These are phyloP conservation scores for Saturnispora dispora DNA, from an alignment of 805 yeast genomes.

Conservation along the genomic window DNA sequence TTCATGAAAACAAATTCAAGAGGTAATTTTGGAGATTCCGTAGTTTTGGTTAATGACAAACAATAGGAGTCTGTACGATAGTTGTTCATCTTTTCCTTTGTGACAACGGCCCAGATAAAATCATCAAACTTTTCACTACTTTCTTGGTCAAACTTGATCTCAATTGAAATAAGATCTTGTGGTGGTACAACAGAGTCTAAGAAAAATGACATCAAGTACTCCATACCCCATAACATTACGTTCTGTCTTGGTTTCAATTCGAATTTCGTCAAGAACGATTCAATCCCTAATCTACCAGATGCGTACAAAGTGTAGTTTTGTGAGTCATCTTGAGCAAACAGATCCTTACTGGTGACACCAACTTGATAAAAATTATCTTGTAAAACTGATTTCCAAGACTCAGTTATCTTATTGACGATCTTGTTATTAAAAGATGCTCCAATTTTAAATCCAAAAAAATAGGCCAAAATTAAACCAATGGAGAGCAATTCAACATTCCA, in stretches of 20 bases:
- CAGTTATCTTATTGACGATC: constrained; percentile 45
- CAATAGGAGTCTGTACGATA: constrained; percentile 70
- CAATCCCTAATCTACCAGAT: constrained; percentile 77
- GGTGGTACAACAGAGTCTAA: constrained; percentile 48
- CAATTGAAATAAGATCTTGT: constrained; percentile 52
- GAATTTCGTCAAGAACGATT: constrained; percentile 50
- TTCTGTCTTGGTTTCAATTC: constrained; percentile 75
- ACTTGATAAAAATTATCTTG: constrained; percentile 68
- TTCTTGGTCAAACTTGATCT: constrained; percentile 43
- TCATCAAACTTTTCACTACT: constrained; percentile 43
- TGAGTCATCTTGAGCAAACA: constrained; percentile 52
- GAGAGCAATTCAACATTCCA: constrained; percentile 71
- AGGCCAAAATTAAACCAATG: constrained; percentile 38
- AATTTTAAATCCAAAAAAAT: constrained; percentile 40
- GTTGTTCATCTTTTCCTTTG: constrained; percentile 73
- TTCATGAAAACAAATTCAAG: constrained; percentile 76
- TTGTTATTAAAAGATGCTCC: constrained; percentile 55
- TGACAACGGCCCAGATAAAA: constrained; percentile 75
- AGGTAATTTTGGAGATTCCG: constrained; percentile 66
- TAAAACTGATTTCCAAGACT: constrained; percentile 39
- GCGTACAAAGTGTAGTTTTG: constrained; percentile 65
- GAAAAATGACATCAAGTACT: constrained; percentile 48
- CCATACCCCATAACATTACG: constrained; percentile 55
- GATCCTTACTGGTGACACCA: constrained; percentile 42
- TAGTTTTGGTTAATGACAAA: constrained; percentile 74